phyloP scores from a whole-genome alignment of 1,284 basidiomycete species.

The Boletus austroedulis region DNA sequence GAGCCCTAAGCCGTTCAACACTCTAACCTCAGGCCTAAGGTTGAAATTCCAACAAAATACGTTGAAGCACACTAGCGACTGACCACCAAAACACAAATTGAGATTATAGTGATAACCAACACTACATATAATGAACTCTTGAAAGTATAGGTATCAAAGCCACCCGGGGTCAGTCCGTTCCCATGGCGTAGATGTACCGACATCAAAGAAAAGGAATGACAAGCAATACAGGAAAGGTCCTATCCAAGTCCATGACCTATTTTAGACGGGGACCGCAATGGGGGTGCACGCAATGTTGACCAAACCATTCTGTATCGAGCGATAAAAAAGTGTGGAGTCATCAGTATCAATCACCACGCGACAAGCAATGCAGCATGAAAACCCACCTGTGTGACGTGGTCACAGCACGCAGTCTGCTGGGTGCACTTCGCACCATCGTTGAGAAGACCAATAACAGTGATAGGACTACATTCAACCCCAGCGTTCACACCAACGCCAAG shows the following conservation, averaged over 20 bases:
- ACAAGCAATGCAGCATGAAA: not conserved
- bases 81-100: no score
- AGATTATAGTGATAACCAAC: not conserved
- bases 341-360: not conserved
- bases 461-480: not conserved
- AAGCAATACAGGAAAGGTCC: not conserved
- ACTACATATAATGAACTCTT: not conserved
- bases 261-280: not conserved
- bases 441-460: not conserved
- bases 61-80: no score
- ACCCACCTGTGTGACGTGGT: not conserved
- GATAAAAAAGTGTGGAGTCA: not conserved
- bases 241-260: not conserved
- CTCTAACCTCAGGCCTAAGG: no score
- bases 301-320: not conserved
- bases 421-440: not conserved
- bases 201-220: not conserved
- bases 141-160: not conserved
- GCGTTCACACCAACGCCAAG: rapidly evolving
- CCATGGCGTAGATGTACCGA: not conserved
- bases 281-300: not conserved
- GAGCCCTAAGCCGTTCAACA: no score
- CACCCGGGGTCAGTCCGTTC: no score
- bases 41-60: no score
- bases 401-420: not conserved